Evolutionary conservation across 116 monocot genomes (phyloP), one percentile per base, ranked within the genome.

Genomic region (Zostera marina): DNA sequence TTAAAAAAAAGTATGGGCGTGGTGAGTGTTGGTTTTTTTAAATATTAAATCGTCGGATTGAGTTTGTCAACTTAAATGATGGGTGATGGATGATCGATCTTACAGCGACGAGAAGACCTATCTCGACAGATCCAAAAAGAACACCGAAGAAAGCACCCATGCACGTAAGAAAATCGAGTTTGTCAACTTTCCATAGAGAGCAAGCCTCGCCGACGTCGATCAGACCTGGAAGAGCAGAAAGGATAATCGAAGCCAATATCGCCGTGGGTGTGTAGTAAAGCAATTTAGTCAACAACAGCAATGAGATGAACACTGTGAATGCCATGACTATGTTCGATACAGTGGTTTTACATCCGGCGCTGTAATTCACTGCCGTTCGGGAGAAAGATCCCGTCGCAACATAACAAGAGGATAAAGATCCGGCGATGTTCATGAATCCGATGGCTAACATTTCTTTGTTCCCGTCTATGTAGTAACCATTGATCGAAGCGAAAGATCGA

Each of bases 391-490:
- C 92, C 65, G 92, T 92, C 39, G 92, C 92, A 42, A 78, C 80
- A 70, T 92, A 92, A 25, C 92, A 92, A 25, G 92, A 92, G 3
- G 92, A 81, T 40, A 92, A 14, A 45, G 92, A 92, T 61, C 92
- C 92, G 47, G 72, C 77, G 57, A 87, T 61, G 24, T 92, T 92
- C 80, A 81, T 83, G 66, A 65, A 74, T 0, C 92, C 92, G 76
- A 92, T 92, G 1, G 92, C 83, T 20, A 87, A 11, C 92, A 92
- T 92, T 64, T 92, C 92, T 66, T 86, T 82, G 60, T 86, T 92
- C 7, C 86, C 92, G 65, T 92, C 87, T 13, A 92, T 59, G 59
- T 80, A 73, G 59, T 92, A 92, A 5, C 92, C 78, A 63, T 65
- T 81, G 8, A 81, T 53, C 2, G 83, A 63, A n/a, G 92, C 87